Percentiles rank a stretch among this genome's conserved stretches.
Conservation (phyloP, 164 flowering plant species). For the Aristolochia contorta region DNA sequence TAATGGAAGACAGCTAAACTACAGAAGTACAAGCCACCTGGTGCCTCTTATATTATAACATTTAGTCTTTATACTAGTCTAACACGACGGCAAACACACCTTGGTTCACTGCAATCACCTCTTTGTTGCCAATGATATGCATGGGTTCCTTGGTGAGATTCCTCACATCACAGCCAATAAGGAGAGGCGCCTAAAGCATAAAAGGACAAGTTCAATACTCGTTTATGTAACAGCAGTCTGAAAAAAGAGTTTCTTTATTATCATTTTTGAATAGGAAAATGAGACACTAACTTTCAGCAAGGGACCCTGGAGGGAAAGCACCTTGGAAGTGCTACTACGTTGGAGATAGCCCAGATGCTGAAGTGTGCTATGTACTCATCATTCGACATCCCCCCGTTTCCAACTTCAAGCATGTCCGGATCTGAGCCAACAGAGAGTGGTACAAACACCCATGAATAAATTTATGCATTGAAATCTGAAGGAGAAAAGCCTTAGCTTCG, state of each 20-base stretch:
- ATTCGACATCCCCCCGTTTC: constrained; percentile 87
- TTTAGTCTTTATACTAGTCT: not conserved
- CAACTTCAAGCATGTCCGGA: constrained; percentile 97
- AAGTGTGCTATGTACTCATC: constrained; percentile 75
- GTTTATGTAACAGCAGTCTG: too few relatives aligned
- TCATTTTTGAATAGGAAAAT: too few relatives aligned
- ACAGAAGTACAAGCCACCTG: too few relatives aligned
- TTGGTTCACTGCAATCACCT: constrained; percentile 80
- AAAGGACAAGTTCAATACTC: not conserved
- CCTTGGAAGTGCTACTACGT: constrained; percentile 27
- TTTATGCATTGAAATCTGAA: not conserved
- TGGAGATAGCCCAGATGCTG: constrained; percentile 83
- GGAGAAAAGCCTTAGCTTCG: not conserved
- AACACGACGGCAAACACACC: constrained; percentile 19
- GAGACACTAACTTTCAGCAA: not conserved
- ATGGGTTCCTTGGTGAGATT: constrained; percentile 49
- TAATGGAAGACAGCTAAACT: too few relatives aligned
- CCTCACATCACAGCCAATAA: constrained; percentile 80
- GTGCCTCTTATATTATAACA: too few relatives aligned
- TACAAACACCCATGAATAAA: too few relatives aligned
- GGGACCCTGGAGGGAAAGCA: not conserved
- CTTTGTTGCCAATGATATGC: constrained; percentile 58
- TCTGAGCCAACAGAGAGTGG: constrained; percentile 24
- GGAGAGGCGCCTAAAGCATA: constrained; percentile 68
- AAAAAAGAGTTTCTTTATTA: too few relatives aligned